Percentiles rank a stretch among this genome's conserved stretches.
phyloP scores from a whole-genome alignment of 75 land plant genomes.

The Adiantum capillusveneris region DNA sequence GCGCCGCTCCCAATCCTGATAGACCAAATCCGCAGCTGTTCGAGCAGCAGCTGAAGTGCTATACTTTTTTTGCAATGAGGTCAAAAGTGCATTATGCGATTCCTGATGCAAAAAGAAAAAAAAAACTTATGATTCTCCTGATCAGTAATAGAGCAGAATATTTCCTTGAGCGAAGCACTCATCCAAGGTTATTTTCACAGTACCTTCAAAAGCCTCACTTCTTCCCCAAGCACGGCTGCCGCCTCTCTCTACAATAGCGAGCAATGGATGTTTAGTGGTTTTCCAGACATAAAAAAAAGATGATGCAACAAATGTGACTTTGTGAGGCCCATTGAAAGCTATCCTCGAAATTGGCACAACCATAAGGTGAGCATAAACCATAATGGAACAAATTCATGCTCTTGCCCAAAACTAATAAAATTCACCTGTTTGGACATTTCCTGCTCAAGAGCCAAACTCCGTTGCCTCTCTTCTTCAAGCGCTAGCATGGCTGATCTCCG shows the following conservation, averaged over 20 bases:
- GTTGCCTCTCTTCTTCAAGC: conserved; percentile 28
- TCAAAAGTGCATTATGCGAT: conserved; percentile 29
- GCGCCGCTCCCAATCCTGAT: conserved; percentile 1
- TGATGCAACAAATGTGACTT: too few relatives aligned
- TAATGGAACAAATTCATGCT: too few relatives aligned
- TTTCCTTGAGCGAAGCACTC: too few relatives aligned
- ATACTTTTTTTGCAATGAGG: conserved; percentile 26
- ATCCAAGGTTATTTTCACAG: background rate
- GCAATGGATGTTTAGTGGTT: background rate
- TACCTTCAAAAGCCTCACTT: conserved; percentile 38
- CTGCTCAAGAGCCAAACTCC: conserved; percentile 29
- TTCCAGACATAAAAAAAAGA: too few relatives aligned
- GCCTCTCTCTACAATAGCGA: conserved; percentile 23
- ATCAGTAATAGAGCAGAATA: too few relatives aligned
- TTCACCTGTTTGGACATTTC: conserved; percentile 32
- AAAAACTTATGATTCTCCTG: background rate
- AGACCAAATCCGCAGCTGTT: conserved; percentile 30
- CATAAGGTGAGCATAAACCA: background rate
- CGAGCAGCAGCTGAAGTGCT: conserved; percentile 34
- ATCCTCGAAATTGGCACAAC: background rate
- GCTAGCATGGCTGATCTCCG: conserved; percentile 33
- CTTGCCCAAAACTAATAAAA: too few relatives aligned
- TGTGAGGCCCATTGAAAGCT: background rate
- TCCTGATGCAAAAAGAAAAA: conserved; percentile 12
- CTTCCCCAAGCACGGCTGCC: conserved; percentile 32